Evolutionary conservation across 208 protist genomes (phyloP).

Genomic region (Porcisia hertigi): DNA sequence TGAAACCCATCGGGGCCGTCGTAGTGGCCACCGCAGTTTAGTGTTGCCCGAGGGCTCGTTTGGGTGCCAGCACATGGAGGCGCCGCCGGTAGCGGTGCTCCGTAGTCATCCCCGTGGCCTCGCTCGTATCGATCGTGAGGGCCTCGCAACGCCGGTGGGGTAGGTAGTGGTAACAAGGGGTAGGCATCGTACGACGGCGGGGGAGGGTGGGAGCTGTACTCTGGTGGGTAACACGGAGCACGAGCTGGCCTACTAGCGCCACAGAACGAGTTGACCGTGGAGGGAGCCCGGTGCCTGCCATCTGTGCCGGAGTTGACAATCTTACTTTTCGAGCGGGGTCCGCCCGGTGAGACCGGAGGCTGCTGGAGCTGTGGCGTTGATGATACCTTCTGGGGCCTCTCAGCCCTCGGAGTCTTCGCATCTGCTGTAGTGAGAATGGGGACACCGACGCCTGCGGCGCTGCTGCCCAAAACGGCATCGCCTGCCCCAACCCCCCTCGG

Average conservation of each 20-base stretch:
- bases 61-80: background rate
- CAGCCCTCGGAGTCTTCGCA: background rate
- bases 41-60: no score
- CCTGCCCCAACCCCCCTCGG: background rate
- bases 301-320: background rate
- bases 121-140: background rate
- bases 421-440: background rate
- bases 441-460: background rate
- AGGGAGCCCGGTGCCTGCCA: background rate
- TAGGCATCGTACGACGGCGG: constrained; percentile 17
- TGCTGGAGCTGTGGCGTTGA: background rate
- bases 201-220: background rate
- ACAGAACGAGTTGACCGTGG: background rate
- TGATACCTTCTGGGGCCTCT: background rate
- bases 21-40: background rate
- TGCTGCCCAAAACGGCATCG: background rate
- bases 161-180: background rate
- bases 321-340: constrained; percentile 1
- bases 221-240: background rate
- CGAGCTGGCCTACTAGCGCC: background rate
- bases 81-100: background rate
- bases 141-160: constrained; percentile 4
- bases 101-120: background rate
- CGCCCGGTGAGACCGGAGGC: constrained; percentile 15
- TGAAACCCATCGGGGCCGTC: background rate